Percentiles rank a stretch among this genome's conserved stretches.
Conservation (phyloP, 169 alveolate species). For the Cryptosporidium sp. region DNA sequence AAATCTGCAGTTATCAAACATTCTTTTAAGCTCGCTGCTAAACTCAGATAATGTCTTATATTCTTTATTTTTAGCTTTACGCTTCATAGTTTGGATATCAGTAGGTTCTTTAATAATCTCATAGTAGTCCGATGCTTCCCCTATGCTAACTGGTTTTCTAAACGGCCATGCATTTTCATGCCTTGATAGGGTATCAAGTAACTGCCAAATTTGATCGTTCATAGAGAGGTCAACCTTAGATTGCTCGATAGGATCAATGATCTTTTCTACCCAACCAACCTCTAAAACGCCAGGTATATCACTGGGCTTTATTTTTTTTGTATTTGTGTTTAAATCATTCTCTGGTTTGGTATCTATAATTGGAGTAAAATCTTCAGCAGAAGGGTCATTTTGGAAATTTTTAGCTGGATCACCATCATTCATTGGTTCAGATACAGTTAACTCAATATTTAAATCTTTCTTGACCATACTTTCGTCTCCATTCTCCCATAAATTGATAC, state of each 20-base stretch:
- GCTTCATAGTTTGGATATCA: conserved; percentile 93
- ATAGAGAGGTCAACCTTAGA: conserved; percentile 77
- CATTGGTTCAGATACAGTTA: not conserved
- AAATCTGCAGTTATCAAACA: conserved; percentile 95
- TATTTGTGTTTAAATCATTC: not conserved
- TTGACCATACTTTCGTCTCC: not conserved
- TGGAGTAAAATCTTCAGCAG: not conserved
- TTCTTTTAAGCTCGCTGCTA: conserved; percentile 93
- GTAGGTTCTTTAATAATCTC: conserved; percentile 96
- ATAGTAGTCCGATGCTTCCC: conserved; percentile 97
- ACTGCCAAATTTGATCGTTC: conserved; percentile 86
- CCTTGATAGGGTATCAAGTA: conserved; percentile 83
- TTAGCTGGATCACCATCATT: not conserved
- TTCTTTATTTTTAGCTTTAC: conserved; percentile 88
- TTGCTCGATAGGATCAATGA: conserved; percentile 67
- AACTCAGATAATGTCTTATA: conserved; percentile 91
- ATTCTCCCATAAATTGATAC: conserved; percentile 84
- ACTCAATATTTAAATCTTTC: conserved; percentile 46
- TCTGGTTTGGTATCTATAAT: conserved; percentile 5
- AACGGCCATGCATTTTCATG: conserved; percentile 95
- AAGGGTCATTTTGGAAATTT: not conserved
- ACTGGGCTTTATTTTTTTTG: conserved; percentile 80
- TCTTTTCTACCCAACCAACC: conserved; percentile 92
- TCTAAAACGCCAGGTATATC: conserved; percentile 93
- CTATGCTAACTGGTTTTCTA: conserved; percentile 94